Base-by-base conservation (phyloP, 2,329 filamentous ascomycete species). In the Trichoderma endophyticum region DNA sequence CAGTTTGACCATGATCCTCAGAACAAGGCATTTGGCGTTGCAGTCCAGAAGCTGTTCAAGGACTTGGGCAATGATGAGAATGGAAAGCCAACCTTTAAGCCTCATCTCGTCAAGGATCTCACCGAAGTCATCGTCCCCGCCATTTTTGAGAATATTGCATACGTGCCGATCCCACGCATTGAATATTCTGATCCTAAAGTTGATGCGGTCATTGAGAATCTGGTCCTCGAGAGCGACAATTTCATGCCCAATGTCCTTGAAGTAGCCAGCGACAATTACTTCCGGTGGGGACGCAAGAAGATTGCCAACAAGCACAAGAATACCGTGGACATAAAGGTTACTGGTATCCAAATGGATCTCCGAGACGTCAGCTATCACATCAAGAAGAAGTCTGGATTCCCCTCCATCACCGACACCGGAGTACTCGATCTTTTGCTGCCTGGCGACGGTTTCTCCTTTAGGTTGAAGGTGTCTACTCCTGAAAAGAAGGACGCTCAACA, bases 161-260 rank as follows among this genome's bases (percentile, higher is more conserved):
- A 99, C 81, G 88, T 99, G 15, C 94, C 96, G 4, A 89, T 99
- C 64, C 96, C 96, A 26, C 92, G 96, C 71, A 97, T 99, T 73
- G 96, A 99, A 84, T 96, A 94, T 79, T 92, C 90, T 1, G 96
- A 98, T 77, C 87, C 88, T 3, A 90, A 91, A 86, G 86, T 97
- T 66, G 96, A 99, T 81, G 92, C 92, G 63, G 89, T 98, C 63
- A 89, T 99, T 59, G 96, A 99, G 85, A 99, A 99, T 81, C 85
- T 99, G 12, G 92, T 98, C 60, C 88, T 99, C 67, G 96, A 99
- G 84, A 95, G 93, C 75, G 95, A 98, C 85, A 99, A 99, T 83
- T 90, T 99, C 77, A 94, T 95, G 83, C 96, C 96, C 74, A 99
- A 99, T 77, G 87, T 95, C 6, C 82, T 97, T 51, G 95, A 99